Evolutionary conservation across 768 basidiomycete species (phyloP).

Genomic region (Mycena metata): DNA sequence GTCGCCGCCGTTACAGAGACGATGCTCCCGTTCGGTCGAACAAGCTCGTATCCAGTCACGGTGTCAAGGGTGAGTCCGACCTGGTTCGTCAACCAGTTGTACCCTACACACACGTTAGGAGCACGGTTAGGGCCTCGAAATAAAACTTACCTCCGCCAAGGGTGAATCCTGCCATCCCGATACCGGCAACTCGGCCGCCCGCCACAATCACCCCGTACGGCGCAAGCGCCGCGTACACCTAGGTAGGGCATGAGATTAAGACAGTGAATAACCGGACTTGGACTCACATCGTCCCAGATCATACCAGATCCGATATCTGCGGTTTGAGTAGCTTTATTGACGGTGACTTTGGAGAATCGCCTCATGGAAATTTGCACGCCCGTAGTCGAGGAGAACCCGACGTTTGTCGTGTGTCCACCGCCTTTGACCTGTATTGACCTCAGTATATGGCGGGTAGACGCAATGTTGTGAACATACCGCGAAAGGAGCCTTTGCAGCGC

Average conservation of each 20-base stretch:
- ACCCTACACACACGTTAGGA: constrained; percentile 47
- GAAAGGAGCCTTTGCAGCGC: constrained; percentile 61
- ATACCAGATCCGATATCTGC: constrained; percentile 60
- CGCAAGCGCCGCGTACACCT: constrained; percentile 62
- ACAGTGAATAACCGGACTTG: neutral
- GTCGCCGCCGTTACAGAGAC: constrained; percentile 50
- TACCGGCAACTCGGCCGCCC: constrained; percentile 69
- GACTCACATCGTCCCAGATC: constrained; percentile 71
- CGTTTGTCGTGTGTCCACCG: constrained; percentile 71
- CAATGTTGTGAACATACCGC: constrained; percentile 59
- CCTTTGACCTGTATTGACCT: constrained; percentile 63
- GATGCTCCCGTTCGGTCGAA: constrained; percentile 65
- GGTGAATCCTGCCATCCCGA: constrained; percentile 71
- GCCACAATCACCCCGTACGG: constrained; percentile 66
- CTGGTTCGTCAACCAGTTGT: constrained; percentile 75
- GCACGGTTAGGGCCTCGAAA: neutral
- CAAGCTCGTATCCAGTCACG: constrained; percentile 68
- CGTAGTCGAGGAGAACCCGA: constrained; percentile 69
- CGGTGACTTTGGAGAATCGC: constrained; percentile 60
- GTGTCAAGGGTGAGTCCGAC: constrained; percentile 70
- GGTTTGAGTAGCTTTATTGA: constrained; percentile 55
- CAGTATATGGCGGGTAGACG: neutral
- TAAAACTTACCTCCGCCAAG: constrained; percentile 65
- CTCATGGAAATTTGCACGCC: constrained; percentile 73
- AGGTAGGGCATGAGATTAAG: neutral